Evolutionary conservation across 352 stramenopile genomes (phyloP), one percentile per base, ranked within the genome.

Genomic region (Phytophthora ramorum): DNA sequence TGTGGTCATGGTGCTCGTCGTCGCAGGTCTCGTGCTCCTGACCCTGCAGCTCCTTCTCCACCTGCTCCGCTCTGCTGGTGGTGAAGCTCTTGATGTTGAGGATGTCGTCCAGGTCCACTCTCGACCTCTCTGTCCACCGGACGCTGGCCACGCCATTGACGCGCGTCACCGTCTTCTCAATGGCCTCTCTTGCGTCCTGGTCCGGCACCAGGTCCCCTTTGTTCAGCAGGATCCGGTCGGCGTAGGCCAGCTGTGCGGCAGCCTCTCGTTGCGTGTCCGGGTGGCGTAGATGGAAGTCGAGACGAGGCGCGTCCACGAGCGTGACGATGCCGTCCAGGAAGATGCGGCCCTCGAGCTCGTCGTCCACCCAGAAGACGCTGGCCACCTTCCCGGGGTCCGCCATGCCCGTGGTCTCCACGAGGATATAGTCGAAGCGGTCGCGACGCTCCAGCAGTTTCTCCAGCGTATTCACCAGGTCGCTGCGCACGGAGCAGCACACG

Each of bases 141-240:
- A 92, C 45, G 35, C 61, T 80, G 28, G 91, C 90, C 19, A 96
- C 59, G 19, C 75, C 79, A 50, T 97, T 97, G 34, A 96, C 65
- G 3, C 68, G 28, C 0, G 43, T 38, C 14, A 97, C 71, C 5
- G 51, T 71, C 2, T 47, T 34, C 45, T 90, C 69, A 28, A 96
- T 84, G 14, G 47, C 19, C 0, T 38, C 52, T 13, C 89, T 58
- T 35, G 80, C 35, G n/a, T 56, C 34, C 26, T 96, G 38, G 5
- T 69, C 61, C 0, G 69, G 82, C 9, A 99, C 90, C 9, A 99
- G 79, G 78, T 99, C 98, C 19, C 97, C 80, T 73, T 99, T 99
- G 79, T 99, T 99, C 32, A 99, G 78, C 41, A 99, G 63, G 62
- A 99, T 98, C 30, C 97, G 95, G 79, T 99, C 98, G 0, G 97